Evolutionary conservation across 257 asterid genomes (phyloP).

Genomic region (Capsicum chinense): DNA sequence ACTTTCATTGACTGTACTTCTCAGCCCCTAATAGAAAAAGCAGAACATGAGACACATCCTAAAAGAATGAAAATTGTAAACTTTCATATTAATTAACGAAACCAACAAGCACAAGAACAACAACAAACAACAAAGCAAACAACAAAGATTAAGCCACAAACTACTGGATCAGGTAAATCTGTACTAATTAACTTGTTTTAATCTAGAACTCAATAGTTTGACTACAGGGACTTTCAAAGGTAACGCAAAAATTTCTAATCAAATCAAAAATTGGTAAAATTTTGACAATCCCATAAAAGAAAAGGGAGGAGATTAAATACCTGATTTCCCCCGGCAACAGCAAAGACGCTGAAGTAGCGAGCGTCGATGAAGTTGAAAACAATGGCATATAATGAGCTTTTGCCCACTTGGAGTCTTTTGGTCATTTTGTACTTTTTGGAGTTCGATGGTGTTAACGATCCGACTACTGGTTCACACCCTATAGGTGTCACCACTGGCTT

Average conservation of each 20-base stretch:
- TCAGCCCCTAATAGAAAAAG: too few relatives aligned
- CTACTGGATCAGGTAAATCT: background rate
- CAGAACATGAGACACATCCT: background rate
- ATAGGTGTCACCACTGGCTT: conserved; percentile 64
- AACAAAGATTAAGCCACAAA: background rate
- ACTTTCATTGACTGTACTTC: background rate
- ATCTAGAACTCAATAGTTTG: background rate
- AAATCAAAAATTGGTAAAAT: background rate
- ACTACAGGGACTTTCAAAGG: background rate
- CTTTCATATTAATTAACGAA: background rate
- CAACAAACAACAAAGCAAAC: background rate
- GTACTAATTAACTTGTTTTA: background rate
- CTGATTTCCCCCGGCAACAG: conserved; percentile 89
- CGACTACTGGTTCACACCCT: conserved; percentile 86
- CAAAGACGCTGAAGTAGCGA: conserved; percentile 81
- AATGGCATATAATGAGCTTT: conserved; percentile 82
- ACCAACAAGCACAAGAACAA: background rate
- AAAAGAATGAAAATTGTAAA: background rate
- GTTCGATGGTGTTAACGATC: conserved; percentile 67
- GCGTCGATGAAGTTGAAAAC: conserved; percentile 90
- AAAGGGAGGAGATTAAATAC: conserved; percentile 35
- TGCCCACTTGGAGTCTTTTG: conserved; percentile 84
- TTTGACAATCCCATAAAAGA: background rate
- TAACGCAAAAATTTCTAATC: background rate
- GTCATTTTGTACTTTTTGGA: conserved; percentile 80